A percentile compares a stretch with the other conserved stretches of the same genome.
These are phyloP conservation scores for Phylloporus scabripes DNA, from an alignment of 768 basidiomycete genomes.

Conservation along the genomic window DNA sequence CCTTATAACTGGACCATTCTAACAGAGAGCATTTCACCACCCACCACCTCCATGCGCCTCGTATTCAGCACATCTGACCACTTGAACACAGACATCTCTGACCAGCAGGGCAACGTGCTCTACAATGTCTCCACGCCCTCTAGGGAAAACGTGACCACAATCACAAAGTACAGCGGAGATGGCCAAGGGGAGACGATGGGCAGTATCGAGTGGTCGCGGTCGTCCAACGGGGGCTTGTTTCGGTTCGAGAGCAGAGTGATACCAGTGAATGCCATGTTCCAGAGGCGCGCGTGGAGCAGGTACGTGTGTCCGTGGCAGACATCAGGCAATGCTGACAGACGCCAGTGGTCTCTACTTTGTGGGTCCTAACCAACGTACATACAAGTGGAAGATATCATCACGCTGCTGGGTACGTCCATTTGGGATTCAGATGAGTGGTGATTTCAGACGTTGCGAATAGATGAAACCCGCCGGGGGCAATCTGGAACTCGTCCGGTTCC, in stretches of 20 bases:
- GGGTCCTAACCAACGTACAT: constrained; percentile 22
- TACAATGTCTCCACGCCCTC: constrained; percentile 8
- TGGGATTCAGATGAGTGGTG: background rate
- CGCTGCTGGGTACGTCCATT: constrained; percentile 13
- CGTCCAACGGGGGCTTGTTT: background rate
- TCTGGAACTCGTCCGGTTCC: background rate
- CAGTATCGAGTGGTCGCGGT: constrained; percentile 5
- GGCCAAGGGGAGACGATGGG: constrained; percentile 1
- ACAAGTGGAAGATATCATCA: constrained; percentile 22
- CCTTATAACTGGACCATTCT: too few relatives aligned
- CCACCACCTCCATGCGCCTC: background rate
- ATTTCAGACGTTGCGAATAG: background rate
- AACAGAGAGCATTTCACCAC: too few relatives aligned
- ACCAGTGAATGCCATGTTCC: background rate
- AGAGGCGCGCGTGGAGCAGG: background rate
- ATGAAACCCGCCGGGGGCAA: background rate
- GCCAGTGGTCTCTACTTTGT: constrained; percentile 22
- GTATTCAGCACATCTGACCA: constrained; percentile 7
- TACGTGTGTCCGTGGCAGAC: background rate
- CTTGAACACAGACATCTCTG: constrained; percentile 16
- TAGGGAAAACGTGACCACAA: background rate
- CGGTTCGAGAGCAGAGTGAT: constrained; percentile 1
- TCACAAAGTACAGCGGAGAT: constrained; percentile 1
- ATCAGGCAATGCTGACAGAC: too few relatives aligned
- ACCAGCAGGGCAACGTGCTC: constrained; percentile 1